Conservation (phyloP, 2,329 filamentous ascomycete species). For the Aciculosporium take region DNA sequence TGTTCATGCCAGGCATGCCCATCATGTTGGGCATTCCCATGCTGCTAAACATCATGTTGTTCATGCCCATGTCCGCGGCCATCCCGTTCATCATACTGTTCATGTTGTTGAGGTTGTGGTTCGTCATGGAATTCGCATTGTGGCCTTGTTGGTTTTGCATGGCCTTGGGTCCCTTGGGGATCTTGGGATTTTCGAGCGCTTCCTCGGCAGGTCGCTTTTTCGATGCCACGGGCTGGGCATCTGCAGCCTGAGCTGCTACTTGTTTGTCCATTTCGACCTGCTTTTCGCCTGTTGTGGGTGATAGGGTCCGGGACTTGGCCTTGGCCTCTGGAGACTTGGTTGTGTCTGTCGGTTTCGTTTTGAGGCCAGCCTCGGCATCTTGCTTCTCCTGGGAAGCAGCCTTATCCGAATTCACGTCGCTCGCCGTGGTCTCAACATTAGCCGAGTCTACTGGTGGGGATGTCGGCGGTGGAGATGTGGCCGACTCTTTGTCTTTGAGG, state of each 20-base stretch:
- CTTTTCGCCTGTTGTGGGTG: slow-evolving; percentile 15
- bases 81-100: slow-evolving; percentile 28
- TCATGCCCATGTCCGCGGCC: slow-evolving; percentile 25
- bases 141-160: slow-evolving; percentile 40
- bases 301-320: slow-evolving; percentile 16
- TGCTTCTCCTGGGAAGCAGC: slow-evolving; percentile 22
- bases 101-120: slow-evolving; percentile 24
- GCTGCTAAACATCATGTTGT: slow-evolving; percentile 12
- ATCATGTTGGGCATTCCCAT: slow-evolving; percentile 19
- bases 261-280: slow-evolving; percentile 21
- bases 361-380: neutral
- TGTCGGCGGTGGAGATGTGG: slow-evolving; percentile 26
- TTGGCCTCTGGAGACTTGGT: slow-evolving; percentile 19
- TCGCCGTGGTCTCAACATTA: slow-evolving; percentile 20
- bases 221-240: slow-evolving; percentile 23
- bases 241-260: slow-evolving; percentile 12
- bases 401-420: slow-evolving; percentile 21
- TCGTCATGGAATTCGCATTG: slow-evolving; percentile 27
- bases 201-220: slow-evolving; percentile 81
- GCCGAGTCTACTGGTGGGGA: slow-evolving; percentile 27
- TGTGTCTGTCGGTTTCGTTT: slow-evolving; percentile 11
- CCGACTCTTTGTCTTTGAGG: slow-evolving; percentile 39
- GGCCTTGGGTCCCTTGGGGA: slow-evolving; percentile 50
- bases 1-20: slow-evolving; percentile 19
- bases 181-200: slow-evolving; percentile 46